These are phyloP conservation scores for Suillus cothurnatus DNA, from an alignment of 768 basidiomycete genomes.

Conservation along the genomic window DNA sequence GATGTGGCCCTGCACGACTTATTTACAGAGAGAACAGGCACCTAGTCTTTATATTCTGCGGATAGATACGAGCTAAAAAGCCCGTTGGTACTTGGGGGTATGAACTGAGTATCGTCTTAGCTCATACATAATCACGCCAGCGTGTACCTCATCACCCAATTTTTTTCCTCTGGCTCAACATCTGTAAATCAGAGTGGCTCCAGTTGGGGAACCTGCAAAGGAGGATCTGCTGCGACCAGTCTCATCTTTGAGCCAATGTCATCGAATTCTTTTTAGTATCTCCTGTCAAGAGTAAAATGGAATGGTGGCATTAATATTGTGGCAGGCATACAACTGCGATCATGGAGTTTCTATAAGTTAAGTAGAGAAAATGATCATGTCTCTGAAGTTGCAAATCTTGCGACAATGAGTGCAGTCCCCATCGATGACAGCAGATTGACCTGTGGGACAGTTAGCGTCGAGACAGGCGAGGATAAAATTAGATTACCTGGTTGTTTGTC, in stretches of 20 bases:
- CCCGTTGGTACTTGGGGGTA: neutral
- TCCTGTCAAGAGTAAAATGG: neutral
- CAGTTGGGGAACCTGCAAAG: neutral
- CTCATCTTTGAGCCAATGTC: neutral
- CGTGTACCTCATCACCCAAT: neutral
- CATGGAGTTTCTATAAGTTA: neutral
- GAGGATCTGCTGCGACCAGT: neutral
- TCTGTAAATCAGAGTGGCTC: neutral
- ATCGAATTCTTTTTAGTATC: neutral
- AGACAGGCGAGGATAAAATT: neutral
- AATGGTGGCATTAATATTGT: neutral
- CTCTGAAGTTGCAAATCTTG: slow-evolving; percentile 36
- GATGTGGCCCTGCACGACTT: no score
- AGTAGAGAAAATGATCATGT: neutral
- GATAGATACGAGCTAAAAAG: neutral
- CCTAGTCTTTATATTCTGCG: neutral
- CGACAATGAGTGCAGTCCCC: slow-evolving; percentile 39
- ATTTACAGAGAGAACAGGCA: neutral
- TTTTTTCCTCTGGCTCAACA: neutral
- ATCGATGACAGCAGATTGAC: slow-evolving; percentile 49
- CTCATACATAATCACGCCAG: neutral
- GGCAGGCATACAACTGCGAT: neutral
- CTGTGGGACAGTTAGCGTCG: slow-evolving; percentile 18
- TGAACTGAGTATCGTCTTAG: neutral
- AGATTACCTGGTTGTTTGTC: slow-evolving; percentile 77